These are phyloP conservation scores for Colletotrichum sp. DNA, from an alignment of 2,329 filamentous ascomycete genomes.

Conservation along the genomic window DNA sequence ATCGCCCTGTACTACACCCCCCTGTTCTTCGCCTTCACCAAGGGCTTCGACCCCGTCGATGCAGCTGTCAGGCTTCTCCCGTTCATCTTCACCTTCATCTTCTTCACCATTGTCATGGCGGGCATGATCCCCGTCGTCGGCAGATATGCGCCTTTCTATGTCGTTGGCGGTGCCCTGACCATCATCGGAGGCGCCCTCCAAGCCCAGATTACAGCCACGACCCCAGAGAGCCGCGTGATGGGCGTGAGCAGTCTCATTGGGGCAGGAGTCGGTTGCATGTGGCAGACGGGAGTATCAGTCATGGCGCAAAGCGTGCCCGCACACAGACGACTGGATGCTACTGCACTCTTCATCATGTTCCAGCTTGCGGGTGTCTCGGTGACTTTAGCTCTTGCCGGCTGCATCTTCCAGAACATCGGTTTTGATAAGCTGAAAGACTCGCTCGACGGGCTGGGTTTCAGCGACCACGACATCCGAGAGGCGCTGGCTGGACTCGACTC, in stretches of 20 bases:
- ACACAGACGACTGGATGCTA: slow-evolving; percentile 31
- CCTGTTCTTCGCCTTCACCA: slow-evolving; percentile 58
- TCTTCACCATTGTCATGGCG: slow-evolving; percentile 39
- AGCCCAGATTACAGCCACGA: slow-evolving; percentile 27
- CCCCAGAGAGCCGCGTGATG: slow-evolving; percentile 31
- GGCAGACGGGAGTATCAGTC: slow-evolving; percentile 34
- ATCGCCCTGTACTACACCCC: slow-evolving; percentile 57
- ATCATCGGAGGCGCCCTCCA: slow-evolving; percentile 29
- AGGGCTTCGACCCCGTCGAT: slow-evolving; percentile 42
- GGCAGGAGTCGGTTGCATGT: slow-evolving; percentile 34
- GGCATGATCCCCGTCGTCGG: slow-evolving; percentile 39
- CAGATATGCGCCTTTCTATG: slow-evolving; percentile 39
- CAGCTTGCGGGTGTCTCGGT: slow-evolving; percentile 34
- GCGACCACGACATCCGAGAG: slow-evolving; percentile 28
- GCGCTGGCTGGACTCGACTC: slow-evolving; percentile 32
- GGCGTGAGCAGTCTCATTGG: slow-evolving; percentile 34
- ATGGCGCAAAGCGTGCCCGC: slow-evolving; percentile 17
- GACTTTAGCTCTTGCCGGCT: slow-evolving; percentile 30
- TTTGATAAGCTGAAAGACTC: slow-evolving; percentile 24
- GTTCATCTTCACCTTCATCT: slow-evolving; percentile 43
- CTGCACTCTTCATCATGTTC: slow-evolving; percentile 36
- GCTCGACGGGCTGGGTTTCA: slow-evolving; percentile 22
- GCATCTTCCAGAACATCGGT: slow-evolving; percentile 36
- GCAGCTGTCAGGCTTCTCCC: slow-evolving; percentile 47
- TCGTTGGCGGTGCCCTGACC: slow-evolving; percentile 29